Conservation (phyloP, 176 grass and related monocot species). For the Carex cristatella region DNA sequence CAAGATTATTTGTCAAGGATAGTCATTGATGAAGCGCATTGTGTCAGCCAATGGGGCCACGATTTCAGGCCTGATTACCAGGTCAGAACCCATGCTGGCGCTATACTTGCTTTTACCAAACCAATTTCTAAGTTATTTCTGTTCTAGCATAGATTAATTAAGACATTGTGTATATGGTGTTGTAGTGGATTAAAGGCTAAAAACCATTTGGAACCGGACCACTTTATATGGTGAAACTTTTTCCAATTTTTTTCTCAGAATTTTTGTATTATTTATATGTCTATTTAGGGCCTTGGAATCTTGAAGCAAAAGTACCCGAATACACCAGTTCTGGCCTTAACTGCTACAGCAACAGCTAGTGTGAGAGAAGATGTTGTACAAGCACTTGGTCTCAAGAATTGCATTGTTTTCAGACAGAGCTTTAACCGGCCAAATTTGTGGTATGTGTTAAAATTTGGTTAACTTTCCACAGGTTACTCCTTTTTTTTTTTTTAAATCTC, state of each 20-base stretch:
- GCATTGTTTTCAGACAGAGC: conserved; percentile 86
- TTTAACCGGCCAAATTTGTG: conserved; percentile 91
- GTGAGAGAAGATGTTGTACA: conserved; percentile 98
- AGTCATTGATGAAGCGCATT: conserved; percentile 99
- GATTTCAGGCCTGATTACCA: conserved; percentile 97
- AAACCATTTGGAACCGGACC: neutral
- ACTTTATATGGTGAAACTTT: neutral
- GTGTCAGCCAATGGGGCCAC: conserved; percentile 98
- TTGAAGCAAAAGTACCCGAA: conserved; percentile 73
- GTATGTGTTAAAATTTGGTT: conserved; percentile 27
- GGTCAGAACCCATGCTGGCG: conserved; percentile 26
- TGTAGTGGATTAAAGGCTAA: neutral
- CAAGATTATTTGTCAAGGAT: conserved; percentile 72
- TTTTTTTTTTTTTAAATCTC: neutral
- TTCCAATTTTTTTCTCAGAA: neutral
- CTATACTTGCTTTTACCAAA: neutral
- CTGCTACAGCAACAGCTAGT: conserved; percentile 80
- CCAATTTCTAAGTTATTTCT: neutral
- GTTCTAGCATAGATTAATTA: neutral
- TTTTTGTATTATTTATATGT: conserved; percentile 23
- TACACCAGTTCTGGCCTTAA: conserved; percentile 77
- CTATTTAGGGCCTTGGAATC: conserved; percentile 61
- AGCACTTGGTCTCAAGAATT: conserved; percentile 76
- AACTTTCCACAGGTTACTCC: neutral
- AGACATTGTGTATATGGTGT: neutral